Percentiles rank a stretch among this genome's conserved stretches.
Evolutionary conservation across 306 rosid genomes (phyloP).

Genomic region (Vigna radiata): DNA sequence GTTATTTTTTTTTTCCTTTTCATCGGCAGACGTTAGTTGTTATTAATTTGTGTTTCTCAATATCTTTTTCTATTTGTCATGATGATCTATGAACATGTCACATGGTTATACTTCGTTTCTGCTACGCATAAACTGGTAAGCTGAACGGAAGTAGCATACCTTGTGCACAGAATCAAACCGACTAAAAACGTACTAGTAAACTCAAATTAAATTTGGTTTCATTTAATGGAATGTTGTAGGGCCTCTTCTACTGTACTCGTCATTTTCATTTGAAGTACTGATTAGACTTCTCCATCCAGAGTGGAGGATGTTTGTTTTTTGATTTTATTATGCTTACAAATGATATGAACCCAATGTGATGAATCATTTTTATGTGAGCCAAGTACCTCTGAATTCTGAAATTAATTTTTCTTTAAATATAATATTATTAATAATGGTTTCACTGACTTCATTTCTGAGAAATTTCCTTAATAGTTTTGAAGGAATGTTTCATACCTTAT

Average conservation of each 20-base stretch:
- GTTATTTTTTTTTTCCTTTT: not conserved
- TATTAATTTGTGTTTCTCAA: not conserved
- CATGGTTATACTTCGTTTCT: conserved; percentile 30
- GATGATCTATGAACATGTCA: conserved; percentile 16
- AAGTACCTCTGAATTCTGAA: conserved; percentile 24
- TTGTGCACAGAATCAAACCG: not conserved
- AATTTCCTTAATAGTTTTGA: conserved; percentile 16
- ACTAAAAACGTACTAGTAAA: conserved; percentile 8
- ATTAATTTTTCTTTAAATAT: conserved; percentile 30
- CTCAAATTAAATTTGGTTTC: conserved; percentile 19
- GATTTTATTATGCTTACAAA: conserved; percentile 7
- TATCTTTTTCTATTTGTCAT: not conserved
- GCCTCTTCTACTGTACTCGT: not conserved
- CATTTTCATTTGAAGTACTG: conserved; percentile 15
- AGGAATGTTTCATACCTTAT: conserved; percentile 17
- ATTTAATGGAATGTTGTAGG: conserved; percentile 30
- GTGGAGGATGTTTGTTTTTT: conserved; percentile 16
- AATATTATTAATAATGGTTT: conserved; percentile 25
- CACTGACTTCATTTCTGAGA: conserved; percentile 16
- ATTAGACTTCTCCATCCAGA: conserved; percentile 19
- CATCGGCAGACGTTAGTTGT: too few species aligned
- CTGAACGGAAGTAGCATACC: conserved; percentile 12
- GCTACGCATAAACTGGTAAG: not conserved
- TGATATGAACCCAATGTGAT: conserved; percentile 13
- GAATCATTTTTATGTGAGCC: conserved; percentile 34